Evolutionary conservation across 2,329 filamentous ascomycete genomes (phyloP).

Genomic region (Apiospora aurea): DNA sequence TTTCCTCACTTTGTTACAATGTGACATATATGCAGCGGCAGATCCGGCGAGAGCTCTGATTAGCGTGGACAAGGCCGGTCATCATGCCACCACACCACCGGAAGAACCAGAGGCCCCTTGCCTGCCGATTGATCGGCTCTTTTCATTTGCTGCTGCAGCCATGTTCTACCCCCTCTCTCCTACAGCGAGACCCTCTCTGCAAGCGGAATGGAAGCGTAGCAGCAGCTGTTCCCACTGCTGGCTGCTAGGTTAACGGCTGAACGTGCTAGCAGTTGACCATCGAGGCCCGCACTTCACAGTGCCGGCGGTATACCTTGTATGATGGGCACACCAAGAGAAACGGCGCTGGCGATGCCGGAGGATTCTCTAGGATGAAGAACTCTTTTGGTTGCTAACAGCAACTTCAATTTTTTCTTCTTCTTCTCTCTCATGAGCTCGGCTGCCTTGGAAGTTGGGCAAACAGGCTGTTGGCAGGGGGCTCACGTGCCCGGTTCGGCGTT

Average conservation of each 20-base stretch:
- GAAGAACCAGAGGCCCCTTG: background rate
- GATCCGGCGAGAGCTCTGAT: background rate
- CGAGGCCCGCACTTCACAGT: background rate
- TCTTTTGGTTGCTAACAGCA: background rate
- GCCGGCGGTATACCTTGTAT: background rate
- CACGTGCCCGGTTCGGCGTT: constrained; percentile 9
- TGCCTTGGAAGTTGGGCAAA: background rate
- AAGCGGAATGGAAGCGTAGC: constrained; percentile 9
- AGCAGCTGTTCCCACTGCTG: background rate
- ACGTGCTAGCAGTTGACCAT: background rate
- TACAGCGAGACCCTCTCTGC: background rate
- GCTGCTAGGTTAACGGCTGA: background rate
- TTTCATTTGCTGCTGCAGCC: constrained; percentile 4
- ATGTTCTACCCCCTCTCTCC: background rate
- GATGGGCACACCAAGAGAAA: background rate
- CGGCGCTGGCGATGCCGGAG: background rate
- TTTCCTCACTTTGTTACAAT: background rate
- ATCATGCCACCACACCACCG: background rate
- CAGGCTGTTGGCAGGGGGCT: background rate
- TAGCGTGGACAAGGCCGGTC: background rate
- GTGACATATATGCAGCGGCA: background rate
- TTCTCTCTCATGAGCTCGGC: no score
- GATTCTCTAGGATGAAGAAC: background rate
- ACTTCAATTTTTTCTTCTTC: background rate
- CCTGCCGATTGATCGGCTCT: background rate